Percentiles rank a stretch among this genome's conserved stretches.
Evolutionary conservation across 2,329 filamentous ascomycete genomes (phyloP).

Genomic region (Ophiobolus disseminans): DNA sequence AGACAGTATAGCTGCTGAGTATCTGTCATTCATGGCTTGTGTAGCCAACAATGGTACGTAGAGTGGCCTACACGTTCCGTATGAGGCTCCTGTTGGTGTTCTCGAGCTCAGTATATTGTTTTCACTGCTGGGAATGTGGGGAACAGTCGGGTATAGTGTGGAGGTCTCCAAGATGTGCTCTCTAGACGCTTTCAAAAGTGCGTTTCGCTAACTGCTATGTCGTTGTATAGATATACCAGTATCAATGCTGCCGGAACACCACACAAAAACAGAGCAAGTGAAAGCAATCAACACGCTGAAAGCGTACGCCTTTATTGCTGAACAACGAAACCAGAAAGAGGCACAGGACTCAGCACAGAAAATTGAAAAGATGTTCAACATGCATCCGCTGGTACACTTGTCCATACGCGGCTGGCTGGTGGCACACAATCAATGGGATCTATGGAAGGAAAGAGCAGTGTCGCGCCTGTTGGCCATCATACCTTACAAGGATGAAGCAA

Average conservation of each 20-base stretch:
- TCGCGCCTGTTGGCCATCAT: constrained; percentile 31
- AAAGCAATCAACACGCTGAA: constrained; percentile 44
- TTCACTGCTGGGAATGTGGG: no score
- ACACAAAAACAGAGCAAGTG: constrained; percentile 11
- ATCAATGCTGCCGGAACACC: constrained; percentile 40
- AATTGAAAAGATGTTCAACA: constrained; percentile 20
- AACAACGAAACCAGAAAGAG: not conserved
- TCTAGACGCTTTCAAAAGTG: no score
- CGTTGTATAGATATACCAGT: constrained; percentile 44
- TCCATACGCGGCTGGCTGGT: constrained; percentile 44
- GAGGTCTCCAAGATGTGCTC: no score
- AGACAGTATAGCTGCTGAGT: constrained; percentile 38
- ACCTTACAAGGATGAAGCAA: constrained; percentile 15
- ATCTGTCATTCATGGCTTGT: constrained; percentile 40
- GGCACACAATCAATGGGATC: constrained; percentile 16
- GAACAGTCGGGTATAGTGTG: no score
- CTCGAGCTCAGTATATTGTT: no score
- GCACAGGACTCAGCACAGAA: not conserved
- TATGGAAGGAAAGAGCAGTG: constrained; percentile 21
- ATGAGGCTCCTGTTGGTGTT: no score
- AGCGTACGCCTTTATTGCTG: constrained; percentile 43
- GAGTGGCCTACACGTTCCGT: no score
- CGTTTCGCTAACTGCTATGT: no score
- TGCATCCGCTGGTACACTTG: constrained; percentile 49
- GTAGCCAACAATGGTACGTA: not conserved